phyloP scores from a whole-genome alignment of 345 rosid species.

The Pistacia vera region DNA sequence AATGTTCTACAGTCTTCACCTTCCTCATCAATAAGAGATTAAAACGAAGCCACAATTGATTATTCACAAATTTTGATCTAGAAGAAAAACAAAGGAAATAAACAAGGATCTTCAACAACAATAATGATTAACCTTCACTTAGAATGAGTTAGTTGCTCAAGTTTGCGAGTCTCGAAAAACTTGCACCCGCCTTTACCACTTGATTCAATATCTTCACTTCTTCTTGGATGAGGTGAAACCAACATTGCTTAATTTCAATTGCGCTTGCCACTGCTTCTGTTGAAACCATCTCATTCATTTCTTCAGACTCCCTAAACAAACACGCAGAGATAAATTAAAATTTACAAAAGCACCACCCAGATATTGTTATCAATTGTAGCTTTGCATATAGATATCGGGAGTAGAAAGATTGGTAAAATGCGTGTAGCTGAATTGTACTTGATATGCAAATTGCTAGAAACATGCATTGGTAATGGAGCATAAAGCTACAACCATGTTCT shows the following conservation, averaged over 20 bases:
- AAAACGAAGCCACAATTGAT: not conserved
- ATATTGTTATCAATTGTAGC: not conserved
- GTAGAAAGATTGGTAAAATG: not conserved
- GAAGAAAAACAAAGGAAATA: not conserved
- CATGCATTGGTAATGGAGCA: not conserved
- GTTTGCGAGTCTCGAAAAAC: constrained; percentile 77
- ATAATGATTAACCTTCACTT: constrained; percentile 23
- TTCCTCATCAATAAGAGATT: constrained; percentile 3
- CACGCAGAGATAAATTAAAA: not conserved
- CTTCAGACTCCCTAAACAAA: constrained; percentile 70
- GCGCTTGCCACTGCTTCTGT: constrained; percentile 53
- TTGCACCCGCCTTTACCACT: constrained; percentile 90
- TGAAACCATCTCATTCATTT: constrained; percentile 48
- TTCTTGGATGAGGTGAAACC: constrained; percentile 69
- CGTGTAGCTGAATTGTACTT: not conserved
- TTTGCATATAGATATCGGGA: not conserved
- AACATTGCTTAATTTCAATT: constrained; percentile 66
- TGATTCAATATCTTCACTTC: constrained; percentile 71
- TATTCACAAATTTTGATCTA: not conserved
- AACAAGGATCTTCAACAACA: constrained; percentile 1
- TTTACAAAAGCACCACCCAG: not conserved
- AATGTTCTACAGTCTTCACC: not conserved
- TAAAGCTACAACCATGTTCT: not conserved
- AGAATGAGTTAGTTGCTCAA: constrained; percentile 71
- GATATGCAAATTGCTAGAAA: not conserved